Evolutionary conservation across 192 early-diverging fungal species (phyloP).

Genomic region (Dimargaris cristalligena): DNA sequence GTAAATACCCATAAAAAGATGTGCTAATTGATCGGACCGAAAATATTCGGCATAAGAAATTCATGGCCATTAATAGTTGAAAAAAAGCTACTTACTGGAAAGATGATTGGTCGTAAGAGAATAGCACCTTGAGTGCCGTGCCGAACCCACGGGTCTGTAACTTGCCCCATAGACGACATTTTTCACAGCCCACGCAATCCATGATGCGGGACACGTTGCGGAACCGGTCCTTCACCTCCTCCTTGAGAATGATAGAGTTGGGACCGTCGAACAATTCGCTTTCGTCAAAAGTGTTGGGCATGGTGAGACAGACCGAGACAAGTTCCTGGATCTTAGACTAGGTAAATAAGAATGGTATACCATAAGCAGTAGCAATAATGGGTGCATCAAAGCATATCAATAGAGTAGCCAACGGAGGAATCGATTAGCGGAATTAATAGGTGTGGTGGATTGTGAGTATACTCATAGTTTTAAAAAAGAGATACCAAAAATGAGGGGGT

Average conservation of each 20-base stretch:
- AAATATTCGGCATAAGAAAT: too few species aligned
- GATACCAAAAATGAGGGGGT: too few species aligned
- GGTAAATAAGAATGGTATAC: too few species aligned
- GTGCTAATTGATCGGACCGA: too few species aligned
- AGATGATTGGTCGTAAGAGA: slow-evolving; percentile 68
- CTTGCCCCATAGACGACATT: slow-evolving; percentile 98
- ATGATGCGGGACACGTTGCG: slow-evolving; percentile 94
- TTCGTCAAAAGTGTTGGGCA: slow-evolving; percentile 81
- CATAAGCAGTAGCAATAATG: too few species aligned
- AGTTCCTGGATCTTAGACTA: slow-evolving; percentile 41
- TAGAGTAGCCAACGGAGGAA: too few species aligned
- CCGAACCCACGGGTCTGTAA: slow-evolving; percentile 88
- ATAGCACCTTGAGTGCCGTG: slow-evolving; percentile 89
- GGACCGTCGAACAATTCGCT: slow-evolving; percentile 60
- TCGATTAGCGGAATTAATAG: too few species aligned
- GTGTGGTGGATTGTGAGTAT: too few species aligned
- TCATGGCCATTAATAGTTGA: slow-evolving; percentile 7
- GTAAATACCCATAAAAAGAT: too few species aligned
- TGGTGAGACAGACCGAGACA: slow-evolving; percentile 35
- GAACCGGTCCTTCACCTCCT: slow-evolving; percentile 82
- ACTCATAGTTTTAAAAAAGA: too few species aligned
- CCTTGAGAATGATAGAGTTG: slow-evolving; percentile 44
- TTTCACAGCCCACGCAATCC: slow-evolving; percentile 99
- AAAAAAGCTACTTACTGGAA: slow-evolving; percentile 16
- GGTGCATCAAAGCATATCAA: too few species aligned